These are phyloP conservation scores for Sporothrix dimorphospora DNA, from an alignment of 2,329 filamentous ascomycete genomes.

Conservation along the genomic window DNA sequence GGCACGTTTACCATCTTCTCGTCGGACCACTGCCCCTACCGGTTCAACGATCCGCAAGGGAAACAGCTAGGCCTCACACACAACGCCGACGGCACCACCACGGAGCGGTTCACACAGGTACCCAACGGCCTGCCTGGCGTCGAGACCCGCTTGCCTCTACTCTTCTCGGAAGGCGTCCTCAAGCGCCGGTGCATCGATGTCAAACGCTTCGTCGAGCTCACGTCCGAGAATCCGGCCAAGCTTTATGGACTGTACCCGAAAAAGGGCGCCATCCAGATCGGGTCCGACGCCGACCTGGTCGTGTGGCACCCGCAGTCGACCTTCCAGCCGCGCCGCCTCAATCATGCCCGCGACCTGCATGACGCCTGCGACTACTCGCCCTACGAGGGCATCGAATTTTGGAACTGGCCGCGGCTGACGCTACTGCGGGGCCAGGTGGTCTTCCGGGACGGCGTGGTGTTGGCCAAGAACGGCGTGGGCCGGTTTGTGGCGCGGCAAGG, in stretches of 20 bases:
- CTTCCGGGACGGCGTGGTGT: slow-evolving; percentile 55
- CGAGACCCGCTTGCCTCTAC: slow-evolving; percentile 57
- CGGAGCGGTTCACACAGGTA: slow-evolving; percentile 54
- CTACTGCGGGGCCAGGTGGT: slow-evolving; percentile 60
- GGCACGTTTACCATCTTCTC: slow-evolving; percentile 59
- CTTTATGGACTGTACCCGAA: slow-evolving; percentile 57
- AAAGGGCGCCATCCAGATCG: slow-evolving; percentile 55
- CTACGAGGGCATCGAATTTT: slow-evolving; percentile 58
- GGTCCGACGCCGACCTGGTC: slow-evolving; percentile 58
- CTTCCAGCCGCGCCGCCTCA: slow-evolving; percentile 39
- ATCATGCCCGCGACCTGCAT: slow-evolving; percentile 57
- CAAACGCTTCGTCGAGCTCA: slow-evolving; percentile 58
- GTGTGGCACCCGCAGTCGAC: slow-evolving; percentile 57
- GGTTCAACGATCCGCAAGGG: slow-evolving; percentile 47
- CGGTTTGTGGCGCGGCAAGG: slow-evolving; percentile 49
- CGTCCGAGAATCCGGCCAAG: slow-evolving; percentile 57
- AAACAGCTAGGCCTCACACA: slow-evolving; percentile 33
- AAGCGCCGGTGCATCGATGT: slow-evolving; percentile 43
- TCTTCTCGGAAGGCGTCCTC: slow-evolving; percentile 42
- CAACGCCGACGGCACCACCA: slow-evolving; percentile 16
- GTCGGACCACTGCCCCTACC: slow-evolving; percentile 52
- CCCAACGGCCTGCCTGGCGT: slow-evolving; percentile 61
- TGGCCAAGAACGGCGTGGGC: slow-evolving; percentile 53
- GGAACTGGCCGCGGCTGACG: slow-evolving; percentile 64
- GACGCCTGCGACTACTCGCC: slow-evolving; percentile 66